Base-by-base conservation (phyloP, 2,329 filamentous ascomycete genomes). In the Metarhizium anisopliae region DNA sequence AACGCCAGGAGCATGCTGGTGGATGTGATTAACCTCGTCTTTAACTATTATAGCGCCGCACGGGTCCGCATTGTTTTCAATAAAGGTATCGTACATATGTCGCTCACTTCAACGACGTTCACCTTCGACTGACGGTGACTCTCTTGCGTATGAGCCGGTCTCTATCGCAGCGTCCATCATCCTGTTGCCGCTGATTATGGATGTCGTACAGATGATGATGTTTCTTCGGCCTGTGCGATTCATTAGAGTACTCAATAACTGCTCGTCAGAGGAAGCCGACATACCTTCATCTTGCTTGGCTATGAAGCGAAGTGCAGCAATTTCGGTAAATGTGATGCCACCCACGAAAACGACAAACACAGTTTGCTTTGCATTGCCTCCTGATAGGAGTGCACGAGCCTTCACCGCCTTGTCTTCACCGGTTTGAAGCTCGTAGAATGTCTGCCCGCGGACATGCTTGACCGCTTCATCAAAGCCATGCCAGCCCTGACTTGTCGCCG, bases 291-390 rank as follows among this genome's bases (percentile, higher is more conserved):
- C 86, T 70, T 93, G 86, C 67, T 85, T 85, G 10, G 89, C 90
- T 62, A 99, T 87, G 68, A 96, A 97, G 55, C 95, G 81, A 67
- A 99, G 69, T 20, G 95, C 94, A 45, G 95, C 91, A 68, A 99
- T 93, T 72, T 99, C 94, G 0, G 94, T 93, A 67, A 95, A 96
- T 0, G 91, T 96, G 55, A 99, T 89, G 2, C 94, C 95, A n/a
- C 94, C 94, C 18, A 99, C 76, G 72, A 97, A 97, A 63, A 97
- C 95, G n/a, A 99, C 86, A 66, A 96, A 89, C 0, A 95, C 87
- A 0, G 89, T 93, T 76, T 96, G 95, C 68, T 85, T 85, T 52
- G 83, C 83, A 16, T 82, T 81, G 2, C 89, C 89, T 0, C 91
- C 90, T 50, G 90, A 89, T 43, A 99, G 76, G 30, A 95, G 81